Evolutionary conservation across 2,329 filamentous ascomycete genomes (phyloP).

Genomic region (Helotiales sp.): DNA sequence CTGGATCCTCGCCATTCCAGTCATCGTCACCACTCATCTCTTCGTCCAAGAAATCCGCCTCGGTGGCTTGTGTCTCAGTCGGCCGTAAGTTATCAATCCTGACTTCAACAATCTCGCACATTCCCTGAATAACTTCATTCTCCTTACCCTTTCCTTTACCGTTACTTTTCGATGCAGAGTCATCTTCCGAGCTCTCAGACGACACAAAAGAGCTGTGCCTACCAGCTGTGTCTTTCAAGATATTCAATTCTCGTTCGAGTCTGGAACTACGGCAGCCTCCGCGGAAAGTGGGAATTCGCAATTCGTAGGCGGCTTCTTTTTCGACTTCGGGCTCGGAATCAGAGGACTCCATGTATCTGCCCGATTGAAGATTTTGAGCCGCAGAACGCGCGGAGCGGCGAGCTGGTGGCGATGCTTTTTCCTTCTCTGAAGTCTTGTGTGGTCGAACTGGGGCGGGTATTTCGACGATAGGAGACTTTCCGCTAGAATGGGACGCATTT

Average conservation of each 20-base stretch:
- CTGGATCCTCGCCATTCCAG: slow-evolving; percentile 48
- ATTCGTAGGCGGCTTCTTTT: slow-evolving; percentile 15
- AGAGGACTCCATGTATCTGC: slow-evolving; percentile 38
- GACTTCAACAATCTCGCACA: slow-evolving; percentile 73
- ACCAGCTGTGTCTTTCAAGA: slow-evolving; percentile 39
- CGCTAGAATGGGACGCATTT: neutral
- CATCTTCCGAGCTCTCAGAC: slow-evolving; percentile 26
- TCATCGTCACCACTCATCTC: slow-evolving; percentile 61
- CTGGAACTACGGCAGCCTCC: slow-evolving; percentile 15
- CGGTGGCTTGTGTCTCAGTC: slow-evolving; percentile 68
- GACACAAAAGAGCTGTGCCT: slow-evolving; percentile 26
- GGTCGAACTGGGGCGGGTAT: neutral
- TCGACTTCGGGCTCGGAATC: slow-evolving; percentile 30
- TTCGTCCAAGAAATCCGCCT: slow-evolving; percentile 71
- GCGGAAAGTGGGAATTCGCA: neutral
- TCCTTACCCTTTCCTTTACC: slow-evolving; percentile 41
- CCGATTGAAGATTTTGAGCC: slow-evolving; percentile 24
- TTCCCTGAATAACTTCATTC: slow-evolving; percentile 62
- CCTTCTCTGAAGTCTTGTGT: neutral
- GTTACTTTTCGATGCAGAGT: slow-evolving; percentile 20
- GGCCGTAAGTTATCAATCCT: slow-evolving; percentile 78
- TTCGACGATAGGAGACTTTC: neutral
- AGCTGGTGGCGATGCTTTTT: slow-evolving; percentile 6
- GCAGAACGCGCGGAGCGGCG: slow-evolving; percentile 32
- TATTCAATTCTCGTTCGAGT: slow-evolving; percentile 36